These are phyloP conservation scores for Aspergillus ellipticus DNA, from an alignment of 495 filamentous ascomycete species.

Conservation along the genomic window DNA sequence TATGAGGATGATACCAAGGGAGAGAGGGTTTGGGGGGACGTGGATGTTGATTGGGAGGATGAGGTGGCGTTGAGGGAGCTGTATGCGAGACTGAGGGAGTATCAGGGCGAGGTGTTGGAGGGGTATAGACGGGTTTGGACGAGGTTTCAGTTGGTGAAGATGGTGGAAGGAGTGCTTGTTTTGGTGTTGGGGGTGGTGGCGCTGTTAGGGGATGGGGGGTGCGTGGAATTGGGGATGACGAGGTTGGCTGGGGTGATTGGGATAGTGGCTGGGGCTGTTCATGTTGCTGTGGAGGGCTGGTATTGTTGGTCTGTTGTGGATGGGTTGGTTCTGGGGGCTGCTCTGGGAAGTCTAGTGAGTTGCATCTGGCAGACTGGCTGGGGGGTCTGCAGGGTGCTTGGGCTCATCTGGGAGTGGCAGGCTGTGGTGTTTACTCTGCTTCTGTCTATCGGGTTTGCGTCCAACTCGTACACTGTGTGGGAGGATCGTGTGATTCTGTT, in stretches of 20 bases:
- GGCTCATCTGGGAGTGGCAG: constrained; percentile 72
- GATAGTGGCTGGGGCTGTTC: background rate
- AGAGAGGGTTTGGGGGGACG: background rate
- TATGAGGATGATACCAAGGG: constrained; percentile 46
- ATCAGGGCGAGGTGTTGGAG: constrained; percentile 1
- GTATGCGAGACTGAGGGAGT: background rate
- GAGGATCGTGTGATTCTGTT: constrained; percentile 87
- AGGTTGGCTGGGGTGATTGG: background rate
- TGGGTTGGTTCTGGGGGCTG: background rate
- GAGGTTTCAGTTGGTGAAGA: background rate
- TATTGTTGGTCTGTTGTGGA: background rate
- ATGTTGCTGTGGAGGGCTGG: background rate
- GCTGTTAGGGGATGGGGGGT: background rate
- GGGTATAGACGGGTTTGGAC: constrained; percentile 3
- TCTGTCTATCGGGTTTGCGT: constrained; percentile 86
- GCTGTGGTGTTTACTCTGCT: constrained; percentile 70
- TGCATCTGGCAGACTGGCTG: constrained; percentile 40
- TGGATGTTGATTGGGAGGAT: background rate
- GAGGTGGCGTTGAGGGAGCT: background rate
- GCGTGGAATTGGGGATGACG: background rate
- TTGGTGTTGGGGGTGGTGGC: background rate
- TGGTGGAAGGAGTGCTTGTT: constrained; percentile 1
- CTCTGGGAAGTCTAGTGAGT: constrained; percentile 27
- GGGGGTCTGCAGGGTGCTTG: background rate
- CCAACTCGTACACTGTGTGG: constrained; percentile 97